Percentiles rank a stretch among this genome's conserved stretches.
Evolutionary conservation across 176 grass and related monocot species (phyloP).

Genomic region (Poa annua): DNA sequence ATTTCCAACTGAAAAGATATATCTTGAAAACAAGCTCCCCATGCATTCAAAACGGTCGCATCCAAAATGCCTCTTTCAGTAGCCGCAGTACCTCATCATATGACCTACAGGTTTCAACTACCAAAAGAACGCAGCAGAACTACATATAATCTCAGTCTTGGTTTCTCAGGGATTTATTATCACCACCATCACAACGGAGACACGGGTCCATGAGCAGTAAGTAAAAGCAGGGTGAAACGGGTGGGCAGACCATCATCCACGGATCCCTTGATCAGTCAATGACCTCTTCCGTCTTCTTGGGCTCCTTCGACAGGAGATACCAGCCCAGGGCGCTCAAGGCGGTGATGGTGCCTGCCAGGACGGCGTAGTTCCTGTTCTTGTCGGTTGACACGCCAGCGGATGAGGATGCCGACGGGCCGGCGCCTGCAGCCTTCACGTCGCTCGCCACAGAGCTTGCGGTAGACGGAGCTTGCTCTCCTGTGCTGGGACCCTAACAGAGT

Average conservation of each 20-base stretch:
- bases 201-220: conserved; percentile 18
- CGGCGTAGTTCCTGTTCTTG: conserved; percentile 58
- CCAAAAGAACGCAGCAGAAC: not conserved
- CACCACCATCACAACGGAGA: conserved; percentile 24
- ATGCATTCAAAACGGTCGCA: not conserved
- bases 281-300: conserved; percentile 72
- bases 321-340: conserved; percentile 67
- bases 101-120: not conserved
- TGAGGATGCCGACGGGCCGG: conserved; percentile 38
- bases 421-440: conserved; percentile 31
- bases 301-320: conserved; percentile 79
- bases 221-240: conserved; percentile 29
- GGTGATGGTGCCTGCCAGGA: conserved; percentile 66
- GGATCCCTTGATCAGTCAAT: conserved; percentile 35
- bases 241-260: not conserved
- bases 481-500: not conserved
- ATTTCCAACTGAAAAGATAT: no score
- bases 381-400: conserved; percentile 43
- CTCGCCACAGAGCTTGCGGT: conserved; percentile 42
- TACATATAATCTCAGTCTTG: not conserved
- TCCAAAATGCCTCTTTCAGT: not conserved
- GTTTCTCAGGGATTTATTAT: conserved; percentile 35
- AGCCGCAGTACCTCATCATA: not conserved
- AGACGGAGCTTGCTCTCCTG: conserved; percentile 40
- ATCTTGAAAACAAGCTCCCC: no score